Conservation (phyloP, 2,329 filamentous ascomycete species). For the Xylariaceae sp. region DNA sequence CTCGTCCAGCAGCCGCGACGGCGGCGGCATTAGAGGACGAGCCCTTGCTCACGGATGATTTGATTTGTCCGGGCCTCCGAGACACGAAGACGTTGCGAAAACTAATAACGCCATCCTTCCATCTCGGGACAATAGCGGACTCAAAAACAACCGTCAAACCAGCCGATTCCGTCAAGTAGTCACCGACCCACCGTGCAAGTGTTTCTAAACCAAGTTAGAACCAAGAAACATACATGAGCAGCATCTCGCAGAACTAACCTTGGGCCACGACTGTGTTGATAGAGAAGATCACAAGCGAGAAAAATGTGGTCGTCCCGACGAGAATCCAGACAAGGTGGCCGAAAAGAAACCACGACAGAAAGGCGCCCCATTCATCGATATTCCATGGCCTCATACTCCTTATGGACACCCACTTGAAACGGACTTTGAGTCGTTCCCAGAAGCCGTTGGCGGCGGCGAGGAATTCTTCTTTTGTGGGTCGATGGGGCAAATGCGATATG, state of each 20-base stretch:
- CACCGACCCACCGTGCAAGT: constrained; percentile 85
- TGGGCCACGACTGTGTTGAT: constrained; percentile 97
- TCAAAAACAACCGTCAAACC: constrained; percentile 94
- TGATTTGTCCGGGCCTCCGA: constrained; percentile 74
- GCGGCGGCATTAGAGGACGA: constrained; percentile 80
- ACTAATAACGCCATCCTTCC: constrained; percentile 90
- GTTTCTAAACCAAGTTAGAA: constrained; percentile 57
- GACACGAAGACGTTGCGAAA: constrained; percentile 97
- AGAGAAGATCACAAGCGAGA: constrained; percentile 81
- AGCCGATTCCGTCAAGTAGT: constrained; percentile 90
- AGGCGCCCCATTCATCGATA: constrained; percentile 90
- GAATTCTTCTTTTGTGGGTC: constrained; percentile 89
- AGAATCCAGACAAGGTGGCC: constrained; percentile 93
- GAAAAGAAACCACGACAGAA: constrained; percentile 88
- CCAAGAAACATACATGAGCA: background rate
- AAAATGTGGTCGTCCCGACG: constrained; percentile 95
- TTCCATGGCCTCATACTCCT: constrained; percentile 92
- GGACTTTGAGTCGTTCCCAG: constrained; percentile 81
- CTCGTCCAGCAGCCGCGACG: constrained; percentile 69
- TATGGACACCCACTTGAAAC: constrained; percentile 98
- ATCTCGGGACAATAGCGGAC: constrained; percentile 93
- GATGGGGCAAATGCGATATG: constrained; percentile 70
- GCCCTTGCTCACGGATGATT: constrained; percentile 84
- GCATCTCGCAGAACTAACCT: constrained; percentile 52
- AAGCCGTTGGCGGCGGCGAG: constrained; percentile 88